A percentile compares a stretch with the other conserved stretches of the same genome.
These are phyloP conservation scores for Phytopythium oedochilum DNA, from an alignment of 352 stramenopile species.

Conservation along the genomic window DNA sequence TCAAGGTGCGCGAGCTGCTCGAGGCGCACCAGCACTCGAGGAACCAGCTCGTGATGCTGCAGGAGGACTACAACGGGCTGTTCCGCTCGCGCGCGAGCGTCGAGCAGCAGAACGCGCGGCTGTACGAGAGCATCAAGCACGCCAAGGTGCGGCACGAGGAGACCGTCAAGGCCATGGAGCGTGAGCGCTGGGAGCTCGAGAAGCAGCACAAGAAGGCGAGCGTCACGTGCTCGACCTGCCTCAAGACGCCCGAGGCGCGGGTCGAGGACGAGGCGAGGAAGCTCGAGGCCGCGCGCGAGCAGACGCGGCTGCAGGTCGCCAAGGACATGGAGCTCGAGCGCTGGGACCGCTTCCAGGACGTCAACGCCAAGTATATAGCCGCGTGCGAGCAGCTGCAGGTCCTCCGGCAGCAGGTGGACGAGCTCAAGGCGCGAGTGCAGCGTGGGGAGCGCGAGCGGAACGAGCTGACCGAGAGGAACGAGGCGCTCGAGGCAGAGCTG, in stretches of 20 bases:
- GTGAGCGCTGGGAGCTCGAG: constrained; percentile 56
- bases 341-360: constrained; percentile 62
- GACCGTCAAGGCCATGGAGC: constrained; percentile 40
- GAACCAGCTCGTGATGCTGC: constrained; percentile 58
- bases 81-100: constrained; percentile 37
- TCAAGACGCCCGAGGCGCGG: constrained; percentile 53
- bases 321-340: constrained; percentile 60
- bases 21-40: constrained; percentile 33
- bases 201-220: constrained; percentile 49
- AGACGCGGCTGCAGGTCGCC: constrained; percentile 37
- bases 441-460: constrained; percentile 25
- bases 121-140: constrained; percentile 37
- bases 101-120: constrained; percentile 39
- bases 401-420: constrained; percentile 14
- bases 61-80: constrained; percentile 68
- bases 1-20: constrained; percentile 62
- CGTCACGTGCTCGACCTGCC: constrained; percentile 35
- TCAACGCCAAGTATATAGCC: constrained; percentile 68
- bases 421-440: constrained; percentile 16
- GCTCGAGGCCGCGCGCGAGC: constrained; percentile 40
- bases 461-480: constrained; percentile 20
- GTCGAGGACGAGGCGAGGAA: constrained; percentile 32
- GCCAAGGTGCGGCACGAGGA: constrained; percentile 45
- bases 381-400: constrained; percentile 36
- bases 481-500: constrained; percentile 21